Conservation (phyloP, 352 stramenopile genomes). For the Phytophthora constricta region DNA sequence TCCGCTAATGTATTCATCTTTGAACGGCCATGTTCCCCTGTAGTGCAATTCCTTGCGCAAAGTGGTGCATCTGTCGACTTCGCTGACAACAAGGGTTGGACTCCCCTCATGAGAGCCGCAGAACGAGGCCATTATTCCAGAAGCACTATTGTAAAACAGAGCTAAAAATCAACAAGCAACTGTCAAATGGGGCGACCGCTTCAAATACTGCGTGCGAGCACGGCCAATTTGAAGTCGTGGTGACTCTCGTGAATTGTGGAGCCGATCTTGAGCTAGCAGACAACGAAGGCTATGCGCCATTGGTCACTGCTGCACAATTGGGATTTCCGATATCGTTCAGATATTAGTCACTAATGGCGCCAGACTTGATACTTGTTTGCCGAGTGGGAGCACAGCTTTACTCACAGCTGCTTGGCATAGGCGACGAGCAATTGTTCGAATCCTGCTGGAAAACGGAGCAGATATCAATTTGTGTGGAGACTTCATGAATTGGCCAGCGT, state of each 20-base stretch:
- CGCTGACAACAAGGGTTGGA: too few species aligned
- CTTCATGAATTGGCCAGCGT: constrained; percentile 21
- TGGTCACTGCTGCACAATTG: constrained; percentile 22
- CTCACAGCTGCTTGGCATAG: constrained; percentile 20
- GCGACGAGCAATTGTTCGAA: constrained; percentile 19
- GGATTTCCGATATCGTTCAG: constrained; percentile 20
- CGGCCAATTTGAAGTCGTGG: too few species aligned
- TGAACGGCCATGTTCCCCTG: too few species aligned
- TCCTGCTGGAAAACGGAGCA: constrained; percentile 23
- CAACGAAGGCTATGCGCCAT: constrained; percentile 15
- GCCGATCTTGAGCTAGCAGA: constrained; percentile 16
- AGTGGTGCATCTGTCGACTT: not conserved
- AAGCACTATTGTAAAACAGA: too few species aligned
- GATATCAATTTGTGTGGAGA: constrained; percentile 25
- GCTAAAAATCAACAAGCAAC: too few species aligned
- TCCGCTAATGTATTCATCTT: too few species aligned
- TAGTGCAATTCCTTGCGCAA: not conserved
- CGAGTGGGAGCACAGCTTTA: constrained; percentile 18
- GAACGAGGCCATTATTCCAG: too few species aligned
- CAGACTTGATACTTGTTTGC: constrained; percentile 9
- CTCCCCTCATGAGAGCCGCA: too few species aligned
- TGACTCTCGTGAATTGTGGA: constrained; percentile 10
- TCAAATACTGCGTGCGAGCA: too few species aligned
- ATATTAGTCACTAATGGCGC: constrained; percentile 13
- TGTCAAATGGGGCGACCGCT: too few species aligned